Percentiles rank a stretch among this genome's conserved stretches.
Evolutionary conservation across 2,329 filamentous ascomycete genomes (phyloP).

Genomic region (Monosporascus sp.): DNA sequence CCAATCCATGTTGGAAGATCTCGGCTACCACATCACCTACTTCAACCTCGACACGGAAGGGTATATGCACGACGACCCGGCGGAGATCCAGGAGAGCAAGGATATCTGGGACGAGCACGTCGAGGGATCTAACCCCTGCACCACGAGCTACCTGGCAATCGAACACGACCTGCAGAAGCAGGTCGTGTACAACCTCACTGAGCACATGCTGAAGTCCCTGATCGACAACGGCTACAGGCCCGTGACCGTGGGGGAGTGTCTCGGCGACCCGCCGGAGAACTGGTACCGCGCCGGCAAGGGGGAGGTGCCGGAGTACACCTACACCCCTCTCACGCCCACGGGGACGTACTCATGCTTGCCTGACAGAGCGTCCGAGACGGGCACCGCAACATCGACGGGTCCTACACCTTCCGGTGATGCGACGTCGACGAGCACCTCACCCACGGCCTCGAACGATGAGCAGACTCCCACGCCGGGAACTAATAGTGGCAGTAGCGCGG

Average conservation of each 20-base stretch:
- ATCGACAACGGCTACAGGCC: constrained; percentile 35
- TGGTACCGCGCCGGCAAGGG: constrained; percentile 44
- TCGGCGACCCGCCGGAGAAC: constrained; percentile 41
- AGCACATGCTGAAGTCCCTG: constrained; percentile 37
- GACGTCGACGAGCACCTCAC: background rate
- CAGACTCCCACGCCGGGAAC: no score
- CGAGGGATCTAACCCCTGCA: constrained; percentile 22
- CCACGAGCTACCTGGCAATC: constrained; percentile 25
- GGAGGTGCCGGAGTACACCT: constrained; percentile 21
- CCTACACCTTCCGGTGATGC: background rate
- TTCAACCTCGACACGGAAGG: constrained; percentile 28
- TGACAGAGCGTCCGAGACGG: background rate
- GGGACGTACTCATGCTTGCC: constrained; percentile 15
- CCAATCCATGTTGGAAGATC: constrained; percentile 18
- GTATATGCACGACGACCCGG: constrained; percentile 24
- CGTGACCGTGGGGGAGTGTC: constrained; percentile 51
- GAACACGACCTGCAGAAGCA: constrained; percentile 44
- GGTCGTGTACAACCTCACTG: constrained; percentile 40
- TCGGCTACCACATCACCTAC: constrained; percentile 26
- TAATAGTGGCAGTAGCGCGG: no score
- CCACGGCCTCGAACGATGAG: no score
- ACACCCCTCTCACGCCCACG: constrained; percentile 20
- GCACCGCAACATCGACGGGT: background rate
- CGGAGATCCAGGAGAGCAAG: constrained; percentile 29
- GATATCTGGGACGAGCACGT: constrained; percentile 31